phyloP scores from a whole-genome alignment of 202 grass and related monocot species.

The Zoysia matrella region DNA sequence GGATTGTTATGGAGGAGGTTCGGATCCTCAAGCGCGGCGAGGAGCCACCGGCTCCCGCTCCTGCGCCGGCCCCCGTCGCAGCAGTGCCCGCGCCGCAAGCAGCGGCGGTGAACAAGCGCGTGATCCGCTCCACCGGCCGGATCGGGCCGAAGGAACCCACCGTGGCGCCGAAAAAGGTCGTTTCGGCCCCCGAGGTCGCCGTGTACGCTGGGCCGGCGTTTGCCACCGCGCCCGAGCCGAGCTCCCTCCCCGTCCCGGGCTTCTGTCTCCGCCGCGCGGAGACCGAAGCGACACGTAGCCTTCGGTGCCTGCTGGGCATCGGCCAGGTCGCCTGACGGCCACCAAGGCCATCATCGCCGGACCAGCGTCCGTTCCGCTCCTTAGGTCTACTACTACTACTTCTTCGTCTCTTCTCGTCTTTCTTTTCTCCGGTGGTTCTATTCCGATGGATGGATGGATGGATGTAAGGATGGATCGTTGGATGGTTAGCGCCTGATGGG shows the following conservation, averaged over 20 bases:
- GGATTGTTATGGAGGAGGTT: constrained; percentile 53
- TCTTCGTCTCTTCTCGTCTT: background rate
- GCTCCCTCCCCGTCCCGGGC: constrained; percentile 55
- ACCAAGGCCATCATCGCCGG: background rate
- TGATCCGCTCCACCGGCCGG: background rate
- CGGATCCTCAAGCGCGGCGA: constrained; percentile 80
- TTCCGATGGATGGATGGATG: background rate
- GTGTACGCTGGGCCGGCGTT: constrained; percentile 57
- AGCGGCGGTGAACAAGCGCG: background rate
- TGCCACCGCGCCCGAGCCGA: constrained; percentile 56
- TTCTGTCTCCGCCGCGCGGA: constrained; percentile 42
- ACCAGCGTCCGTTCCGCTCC: background rate
- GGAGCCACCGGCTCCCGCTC: constrained; percentile 25
- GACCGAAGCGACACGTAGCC: constrained; percentile 54
- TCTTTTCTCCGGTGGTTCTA: background rate
- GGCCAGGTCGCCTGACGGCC: constrained; percentile 45
- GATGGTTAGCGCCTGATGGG: constrained; percentile 28
- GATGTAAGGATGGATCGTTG: constrained; percentile 3
- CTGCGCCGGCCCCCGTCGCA: background rate
- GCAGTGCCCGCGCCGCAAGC: background rate
- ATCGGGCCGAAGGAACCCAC: constrained; percentile 22
- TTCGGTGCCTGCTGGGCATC: constrained; percentile 64
- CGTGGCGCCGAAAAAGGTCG: constrained; percentile 16
- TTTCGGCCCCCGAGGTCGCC: background rate
- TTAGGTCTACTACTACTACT: background rate